A percentile compares a stretch with the other conserved stretches of the same genome.
Conservation (phyloP, 73 alveolate genomes). For the Uronychia setigera region DNA sequence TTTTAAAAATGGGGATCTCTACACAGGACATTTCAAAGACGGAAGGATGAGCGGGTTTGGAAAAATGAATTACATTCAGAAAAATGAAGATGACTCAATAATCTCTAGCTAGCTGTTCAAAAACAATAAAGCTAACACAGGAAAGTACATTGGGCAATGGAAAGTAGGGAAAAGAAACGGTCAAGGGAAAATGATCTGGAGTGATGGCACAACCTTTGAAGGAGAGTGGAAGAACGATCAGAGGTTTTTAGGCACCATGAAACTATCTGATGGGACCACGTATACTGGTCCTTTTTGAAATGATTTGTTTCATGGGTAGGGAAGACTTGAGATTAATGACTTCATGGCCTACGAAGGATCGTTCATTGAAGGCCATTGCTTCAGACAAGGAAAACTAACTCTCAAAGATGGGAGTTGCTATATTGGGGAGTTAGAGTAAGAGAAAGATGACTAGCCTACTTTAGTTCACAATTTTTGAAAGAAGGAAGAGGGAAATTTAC, state of each 20-base stretch:
- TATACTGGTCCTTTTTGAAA: not conserved
- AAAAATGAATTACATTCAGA: not conserved
- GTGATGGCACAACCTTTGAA: not conserved
- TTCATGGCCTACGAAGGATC: not conserved
- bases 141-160: not conserved
- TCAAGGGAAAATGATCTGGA: not conserved
- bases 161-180: not conserved
- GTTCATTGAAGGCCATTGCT: not conserved
- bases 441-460: too few relatives aligned
- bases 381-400: not conserved
- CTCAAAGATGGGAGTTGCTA: not conserved
- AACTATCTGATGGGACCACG: not conserved
- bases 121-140: too few relatives aligned
- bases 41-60: constrained; percentile 4
- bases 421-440: not conserved
- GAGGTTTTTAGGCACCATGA: not conserved
- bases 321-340: not conserved
- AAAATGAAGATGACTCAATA: not conserved
- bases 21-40: not conserved
- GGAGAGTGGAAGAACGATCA: constrained; percentile 6
- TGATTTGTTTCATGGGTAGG: not conserved
- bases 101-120: not conserved
- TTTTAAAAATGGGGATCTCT: not conserved
- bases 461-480: not conserved
- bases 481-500: not conserved